Conservation (phyloP, 305 asterid species). For the Coffea humblotiana region DNA sequence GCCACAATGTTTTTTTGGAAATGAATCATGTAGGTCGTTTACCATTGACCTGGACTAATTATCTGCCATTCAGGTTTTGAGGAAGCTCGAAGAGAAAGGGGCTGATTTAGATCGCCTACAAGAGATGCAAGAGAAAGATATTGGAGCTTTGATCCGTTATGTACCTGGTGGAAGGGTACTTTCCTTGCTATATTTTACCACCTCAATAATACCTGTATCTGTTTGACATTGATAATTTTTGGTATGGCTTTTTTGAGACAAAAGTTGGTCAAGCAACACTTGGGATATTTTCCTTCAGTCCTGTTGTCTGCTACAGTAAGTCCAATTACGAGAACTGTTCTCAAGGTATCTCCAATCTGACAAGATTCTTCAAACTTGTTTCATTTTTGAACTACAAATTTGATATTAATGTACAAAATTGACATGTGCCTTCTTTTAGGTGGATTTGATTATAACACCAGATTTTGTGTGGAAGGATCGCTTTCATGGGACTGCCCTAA, state of each 20-base stretch:
- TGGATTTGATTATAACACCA: slow-evolving; percentile 79
- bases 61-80: slow-evolving; percentile 57
- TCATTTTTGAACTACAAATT: slow-evolving; percentile 4
- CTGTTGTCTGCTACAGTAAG: slow-evolving; percentile 86
- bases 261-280: slow-evolving; percentile 83
- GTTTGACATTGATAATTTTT: slow-evolving; percentile 17
- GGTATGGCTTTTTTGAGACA: slow-evolving; percentile 26
- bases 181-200: slow-evolving; percentile 16
- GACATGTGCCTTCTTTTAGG: slow-evolving; percentile 44
- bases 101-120: slow-evolving; percentile 78
- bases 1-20: slow-evolving; percentile 16
- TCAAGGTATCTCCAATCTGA: slow-evolving; percentile 66
- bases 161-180: slow-evolving; percentile 95
- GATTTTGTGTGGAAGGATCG: slow-evolving; percentile 95
- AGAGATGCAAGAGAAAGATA: slow-evolving; percentile 90
- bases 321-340: slow-evolving; percentile 97
- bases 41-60: slow-evolving; percentile 10
- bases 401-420: slow-evolving; percentile 7
- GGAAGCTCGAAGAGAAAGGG: slow-evolving; percentile 91
- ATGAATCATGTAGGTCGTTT: slow-evolving; percentile 11
- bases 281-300: slow-evolving; percentile 87
- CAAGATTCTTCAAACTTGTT: slow-evolving; percentile 20
- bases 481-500: slow-evolving; percentile 87
- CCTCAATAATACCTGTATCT: slow-evolving; percentile 12
- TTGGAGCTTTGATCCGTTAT: slow-evolving; percentile 95